These are phyloP conservation scores for Yamadazyma sp. DNA, from an alignment of 805 yeast species.

Conservation along the genomic window DNA sequence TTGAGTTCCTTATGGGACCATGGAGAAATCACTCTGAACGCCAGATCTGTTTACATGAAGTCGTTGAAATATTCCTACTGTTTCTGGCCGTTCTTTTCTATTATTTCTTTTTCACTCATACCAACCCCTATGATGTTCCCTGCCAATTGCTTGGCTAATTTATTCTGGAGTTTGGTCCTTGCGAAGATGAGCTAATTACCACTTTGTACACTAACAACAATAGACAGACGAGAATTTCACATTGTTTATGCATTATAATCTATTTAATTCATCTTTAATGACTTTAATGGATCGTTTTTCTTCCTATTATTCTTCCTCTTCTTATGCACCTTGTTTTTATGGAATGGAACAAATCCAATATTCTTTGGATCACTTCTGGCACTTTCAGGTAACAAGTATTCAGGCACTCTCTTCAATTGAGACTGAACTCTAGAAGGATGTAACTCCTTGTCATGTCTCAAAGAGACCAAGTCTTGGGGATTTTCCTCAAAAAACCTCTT, in stretches of 20 bases:
- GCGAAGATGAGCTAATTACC: conserved; percentile 27
- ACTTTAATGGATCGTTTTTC: conserved; percentile 67
- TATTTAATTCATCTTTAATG: conserved; percentile 22
- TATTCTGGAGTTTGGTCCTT: conserved; percentile 56
- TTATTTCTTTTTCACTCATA: conserved; percentile 48
- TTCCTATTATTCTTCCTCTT: conserved; percentile 35
- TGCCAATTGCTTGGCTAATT: conserved; percentile 54
- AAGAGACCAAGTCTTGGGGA: conserved; percentile 85
- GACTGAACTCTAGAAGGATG: conserved; percentile 80
- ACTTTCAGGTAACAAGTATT: conserved; percentile 80
- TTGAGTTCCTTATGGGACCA: conserved; percentile 58
- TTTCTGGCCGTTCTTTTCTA: conserved; percentile 61
- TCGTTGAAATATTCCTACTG: conserved; percentile 53
- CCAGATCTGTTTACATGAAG: conserved; percentile 42
- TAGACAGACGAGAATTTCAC: not conserved
- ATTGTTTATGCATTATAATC: conserved; percentile 4
- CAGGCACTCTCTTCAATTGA: conserved; percentile 90
- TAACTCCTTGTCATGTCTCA: conserved; percentile 89
- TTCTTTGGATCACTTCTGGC: conserved; percentile 57
- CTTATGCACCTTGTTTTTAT: conserved; percentile 49
- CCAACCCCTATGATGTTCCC: conserved; percentile 56
- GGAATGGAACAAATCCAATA: conserved; percentile 74
- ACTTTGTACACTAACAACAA: not conserved
- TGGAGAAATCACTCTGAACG: conserved; percentile 32
- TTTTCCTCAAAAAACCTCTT: conserved; percentile 96